These are phyloP conservation scores for Ogataea neopini DNA, from an alignment of 805 yeast species.

Conservation along the genomic window DNA sequence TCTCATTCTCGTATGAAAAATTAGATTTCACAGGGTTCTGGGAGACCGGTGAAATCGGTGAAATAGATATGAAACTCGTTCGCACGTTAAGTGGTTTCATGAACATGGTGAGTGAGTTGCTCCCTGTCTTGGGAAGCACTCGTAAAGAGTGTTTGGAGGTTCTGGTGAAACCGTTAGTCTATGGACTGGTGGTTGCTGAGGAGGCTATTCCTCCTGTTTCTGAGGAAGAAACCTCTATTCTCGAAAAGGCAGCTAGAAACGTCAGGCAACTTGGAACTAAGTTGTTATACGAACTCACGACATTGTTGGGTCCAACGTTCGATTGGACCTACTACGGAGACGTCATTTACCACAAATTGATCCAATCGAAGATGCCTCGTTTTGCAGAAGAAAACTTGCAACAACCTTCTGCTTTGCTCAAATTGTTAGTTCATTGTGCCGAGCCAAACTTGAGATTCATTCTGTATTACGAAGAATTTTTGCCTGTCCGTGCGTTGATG, in stretches of 20 bases:
- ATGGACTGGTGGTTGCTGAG: slow-evolving; percentile 56
- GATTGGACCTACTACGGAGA: slow-evolving; percentile 59
- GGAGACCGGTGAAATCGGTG: slow-evolving; percentile 16
- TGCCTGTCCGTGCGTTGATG: slow-evolving; percentile 57
- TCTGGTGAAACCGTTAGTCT: slow-evolving; percentile 58
- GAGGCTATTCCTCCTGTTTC: slow-evolving; percentile 18
- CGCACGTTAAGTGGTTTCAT: slow-evolving; percentile 65
- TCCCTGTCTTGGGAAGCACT: slow-evolving; percentile 58
- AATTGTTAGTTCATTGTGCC: slow-evolving; percentile 61
- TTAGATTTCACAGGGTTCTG: slow-evolving; percentile 44
- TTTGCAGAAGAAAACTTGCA: slow-evolving; percentile 81
- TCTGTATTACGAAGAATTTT: slow-evolving; percentile 54
- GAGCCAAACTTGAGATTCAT: slow-evolving; percentile 48
- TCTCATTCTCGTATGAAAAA: slow-evolving; percentile 60
- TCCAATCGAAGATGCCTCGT: slow-evolving; percentile 62
- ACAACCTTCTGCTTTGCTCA: slow-evolving; percentile 77
- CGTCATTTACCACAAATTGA: slow-evolving; percentile 51
- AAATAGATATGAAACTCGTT: slow-evolving; percentile 36
- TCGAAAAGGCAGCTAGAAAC: slow-evolving; percentile 51
- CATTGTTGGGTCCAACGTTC: slow-evolving; percentile 47
- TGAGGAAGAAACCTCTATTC: background rate
- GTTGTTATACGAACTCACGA: slow-evolving; percentile 58
- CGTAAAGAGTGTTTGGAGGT: slow-evolving; percentile 49
- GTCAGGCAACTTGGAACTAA: slow-evolving; percentile 70
- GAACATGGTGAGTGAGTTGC: slow-evolving; percentile 56